These are phyloP conservation scores for Aspergillus funiculosus DNA, from an alignment of 495 filamentous ascomycete species.

Conservation along the genomic window DNA sequence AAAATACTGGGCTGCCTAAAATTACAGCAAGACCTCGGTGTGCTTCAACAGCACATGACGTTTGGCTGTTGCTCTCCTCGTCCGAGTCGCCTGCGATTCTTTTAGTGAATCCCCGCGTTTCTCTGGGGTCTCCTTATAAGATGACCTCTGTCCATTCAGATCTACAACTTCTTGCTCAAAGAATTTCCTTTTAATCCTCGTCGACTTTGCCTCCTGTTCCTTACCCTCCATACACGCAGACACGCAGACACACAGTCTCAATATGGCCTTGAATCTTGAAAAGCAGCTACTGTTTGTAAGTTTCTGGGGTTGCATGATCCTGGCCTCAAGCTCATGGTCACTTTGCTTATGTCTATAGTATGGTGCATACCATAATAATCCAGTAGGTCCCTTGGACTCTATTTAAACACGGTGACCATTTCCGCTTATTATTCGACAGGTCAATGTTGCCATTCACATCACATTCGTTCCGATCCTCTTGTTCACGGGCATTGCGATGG, in stretches of 20 bases:
- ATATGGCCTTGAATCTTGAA: constrained; percentile 71
- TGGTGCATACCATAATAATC: constrained; percentile 87
- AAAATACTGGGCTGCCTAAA: not conserved
- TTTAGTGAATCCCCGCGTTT: too few relatives aligned
- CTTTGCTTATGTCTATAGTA: constrained; percentile 50
- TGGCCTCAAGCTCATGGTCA: not conserved
- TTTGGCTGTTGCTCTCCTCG: too few relatives aligned
- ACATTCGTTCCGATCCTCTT: constrained; percentile 81
- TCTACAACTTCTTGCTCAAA: not conserved
- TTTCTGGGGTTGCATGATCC: constrained; percentile 9
- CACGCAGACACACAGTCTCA: constrained; percentile 2
- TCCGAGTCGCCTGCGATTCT: too few relatives aligned
- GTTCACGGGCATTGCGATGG: constrained; percentile 72
- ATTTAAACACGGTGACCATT: not conserved
- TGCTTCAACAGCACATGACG: constrained; percentile 8
- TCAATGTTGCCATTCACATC: constrained; percentile 86
- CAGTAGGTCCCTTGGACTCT: constrained; percentile 41
- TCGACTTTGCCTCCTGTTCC: not conserved
- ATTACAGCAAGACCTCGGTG: not conserved
- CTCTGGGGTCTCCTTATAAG: too few relatives aligned
- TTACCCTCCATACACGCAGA: not conserved
- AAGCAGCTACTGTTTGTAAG: constrained; percentile 75
- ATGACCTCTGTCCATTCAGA: not conserved
- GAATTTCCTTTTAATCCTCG: not conserved
- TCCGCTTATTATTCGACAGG: constrained; percentile 33